Evolutionary conservation across 306 rosid genomes (phyloP), one percentile per base, ranked within the genome.

Genomic region (Vigna nakashimae): DNA sequence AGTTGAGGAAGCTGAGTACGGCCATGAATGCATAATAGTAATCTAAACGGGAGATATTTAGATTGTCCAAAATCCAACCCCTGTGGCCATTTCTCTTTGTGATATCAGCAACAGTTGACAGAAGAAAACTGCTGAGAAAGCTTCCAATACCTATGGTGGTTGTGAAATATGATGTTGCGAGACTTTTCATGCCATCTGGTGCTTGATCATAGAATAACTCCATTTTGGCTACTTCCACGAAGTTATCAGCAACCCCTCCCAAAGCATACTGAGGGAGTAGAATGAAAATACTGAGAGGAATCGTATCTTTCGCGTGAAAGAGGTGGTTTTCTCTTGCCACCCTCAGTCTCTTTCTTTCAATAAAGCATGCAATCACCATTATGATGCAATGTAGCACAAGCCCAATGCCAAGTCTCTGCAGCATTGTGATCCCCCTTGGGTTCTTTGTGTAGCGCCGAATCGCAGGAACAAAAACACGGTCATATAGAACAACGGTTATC

Each of bases 181-280:
- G 82, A 66, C 97, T 94, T 59, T 94, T 92, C 94, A 89, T 88
- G 71, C 86, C 83, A 55, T 85, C 80, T 5, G 98, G 98, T 11
- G 97, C 96, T 70, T 94, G 98, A 74, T 90, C 96, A 30, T 91
- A 94, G 84, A 94, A 94, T 18, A 91, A 80, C 82, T 94, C 98
- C 2, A 92, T 9, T 89, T 88, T 94, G 1, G 97, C 96, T 1
- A 87, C 79, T 77, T 94, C 98, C 2, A 81, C 87, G 1, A 89
- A 89, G 65, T 87, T 84, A 53, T 94, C 96, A 13, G 94, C 89
- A 42, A 92, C 60, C 6, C 98, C 97, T 4, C 75, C 52, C 71
- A 94, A 63, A 10, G 91, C 93, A 80, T 85, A 92, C 30, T 94
- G 98, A 57, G 97, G 98, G 5, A 92, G 77, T 16, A 91, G 91